Base-by-base conservation (phyloP, 2,329 filamentous ascomycete species). In the Harringtonia lauricola region DNA sequence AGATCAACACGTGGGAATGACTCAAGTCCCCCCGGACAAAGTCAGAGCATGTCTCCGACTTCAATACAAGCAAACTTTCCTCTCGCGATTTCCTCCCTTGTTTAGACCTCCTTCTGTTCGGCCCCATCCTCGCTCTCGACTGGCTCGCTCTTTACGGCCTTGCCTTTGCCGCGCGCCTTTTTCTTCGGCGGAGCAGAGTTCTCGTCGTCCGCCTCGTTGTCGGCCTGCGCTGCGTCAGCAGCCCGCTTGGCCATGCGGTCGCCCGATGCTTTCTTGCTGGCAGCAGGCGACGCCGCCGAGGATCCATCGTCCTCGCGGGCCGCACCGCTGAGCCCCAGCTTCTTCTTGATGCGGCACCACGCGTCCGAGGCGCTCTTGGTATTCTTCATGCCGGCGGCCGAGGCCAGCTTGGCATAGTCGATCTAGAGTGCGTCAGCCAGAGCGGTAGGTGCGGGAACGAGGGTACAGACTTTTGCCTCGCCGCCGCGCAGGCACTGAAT, bases 321-420 rank as follows among this genome's bases (percentile, higher is more conserved):
- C 13, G 18, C 18, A 15, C 4, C 17, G 42, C 9, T 17, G 8
- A 47, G 14, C 7, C 39, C 30, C 3, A 47, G 41, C 37, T 46
- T 47, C 43, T 41, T 42, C 17, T 36, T 26, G 35, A 49, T 33
- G 9, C 38, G 41, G 19, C n/a, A 43, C 47, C 45, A 47, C 1
- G 41, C 21, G n/a, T 49, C 40, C 33, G 29, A 31, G 34, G 34
- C 45, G 14, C 34, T 8, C 31, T 47, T 44, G 15, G 43, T 18
- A 1, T 15, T 30, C 10, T 33, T 3, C 26, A 47, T 21, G 8
- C 42, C 43, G 13, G 41, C 43, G 0, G 35, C 43, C 3, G 14
- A 3, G 9, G 41, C 38, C 5, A 49, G 33, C 13, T 37, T 41
- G 26, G 35, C 7, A 12, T 46, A 44, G 43, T 49, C 46, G 8